Conservation (phyloP, 495 filamentous ascomycete genomes). For the Penicillium longicatenatum region DNA sequence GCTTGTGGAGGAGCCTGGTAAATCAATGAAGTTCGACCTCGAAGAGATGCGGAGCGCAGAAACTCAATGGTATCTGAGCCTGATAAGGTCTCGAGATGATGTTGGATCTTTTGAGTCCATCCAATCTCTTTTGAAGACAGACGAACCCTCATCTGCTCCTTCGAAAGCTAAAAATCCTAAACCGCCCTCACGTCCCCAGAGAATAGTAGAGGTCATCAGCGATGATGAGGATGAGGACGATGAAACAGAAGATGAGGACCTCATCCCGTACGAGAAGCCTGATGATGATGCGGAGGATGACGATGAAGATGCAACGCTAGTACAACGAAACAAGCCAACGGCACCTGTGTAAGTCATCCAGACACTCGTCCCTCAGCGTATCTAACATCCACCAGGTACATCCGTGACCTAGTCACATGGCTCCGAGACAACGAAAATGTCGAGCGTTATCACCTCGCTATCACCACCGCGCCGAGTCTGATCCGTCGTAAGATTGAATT, state of each 20-base stretch:
- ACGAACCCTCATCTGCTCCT: background rate
- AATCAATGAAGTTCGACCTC: conserved; percentile 78
- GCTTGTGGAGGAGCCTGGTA: conserved; percentile 74
- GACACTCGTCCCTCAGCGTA: background rate
- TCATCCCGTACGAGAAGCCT: conserved; percentile 83
- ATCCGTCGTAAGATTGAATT: conserved; percentile 88
- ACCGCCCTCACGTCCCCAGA: conserved; percentile 26
- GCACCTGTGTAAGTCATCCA: conserved; percentile 69
- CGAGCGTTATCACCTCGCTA: conserved; percentile 78
- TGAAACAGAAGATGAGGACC: conserved; percentile 63
- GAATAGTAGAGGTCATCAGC: conserved; percentile 63
- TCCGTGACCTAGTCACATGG: conserved; percentile 79
- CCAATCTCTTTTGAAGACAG: conserved; percentile 12
- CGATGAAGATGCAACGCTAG: conserved; percentile 86
- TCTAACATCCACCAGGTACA: conserved; percentile 57
- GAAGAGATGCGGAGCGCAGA: conserved; percentile 75
- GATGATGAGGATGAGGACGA: conserved; percentile 50
- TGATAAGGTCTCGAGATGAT: conserved; percentile 64
- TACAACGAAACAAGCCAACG: conserved; percentile 78
- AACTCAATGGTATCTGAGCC: conserved; percentile 72
- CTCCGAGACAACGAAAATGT: conserved; percentile 81
- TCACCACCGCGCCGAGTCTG: conserved; percentile 72
- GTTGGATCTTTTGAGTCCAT: conserved; percentile 61
- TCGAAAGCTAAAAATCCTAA: conserved; percentile 15
- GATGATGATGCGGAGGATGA: conserved; percentile 91